A percentile compares a stretch with the other conserved stretches of the same genome.
Conservation (phyloP, 2,329 filamentous ascomycete genomes). For the Talaromyces sp. region DNA sequence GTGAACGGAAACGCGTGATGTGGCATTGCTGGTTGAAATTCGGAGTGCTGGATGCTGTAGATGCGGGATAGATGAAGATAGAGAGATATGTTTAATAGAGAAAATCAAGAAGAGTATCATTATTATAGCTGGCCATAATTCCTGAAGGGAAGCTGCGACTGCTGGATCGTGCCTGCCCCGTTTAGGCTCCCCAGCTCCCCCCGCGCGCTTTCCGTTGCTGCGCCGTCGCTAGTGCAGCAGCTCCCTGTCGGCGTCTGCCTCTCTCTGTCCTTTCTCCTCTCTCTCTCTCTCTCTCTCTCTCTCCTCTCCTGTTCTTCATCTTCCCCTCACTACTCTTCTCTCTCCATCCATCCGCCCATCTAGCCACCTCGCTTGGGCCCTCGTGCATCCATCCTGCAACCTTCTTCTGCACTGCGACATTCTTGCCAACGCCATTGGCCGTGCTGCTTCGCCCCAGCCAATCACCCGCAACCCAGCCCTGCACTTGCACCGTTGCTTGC, state of each 20-base stretch:
- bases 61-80: background rate
- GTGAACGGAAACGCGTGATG: background rate
- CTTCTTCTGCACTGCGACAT: background rate
- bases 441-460: background rate
- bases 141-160: too few relatives aligned
- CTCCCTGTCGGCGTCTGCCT: background rate
- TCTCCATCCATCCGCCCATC: background rate
- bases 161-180: background rate
- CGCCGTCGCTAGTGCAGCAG: background rate
- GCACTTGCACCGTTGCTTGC: too few relatives aligned
- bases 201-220: background rate
- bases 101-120: background rate
- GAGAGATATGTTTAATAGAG: too few relatives aligned
- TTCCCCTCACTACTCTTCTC: background rate
- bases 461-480: background rate
- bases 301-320: background rate
- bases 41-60: background rate
- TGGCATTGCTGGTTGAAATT: background rate
- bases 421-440: background rate
- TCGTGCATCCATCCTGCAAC: background rate
- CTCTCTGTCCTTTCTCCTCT: background rate
- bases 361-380: background rate
- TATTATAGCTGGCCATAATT: too few relatives aligned
- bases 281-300: too few relatives aligned
- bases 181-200: background rate